Evolutionary conservation across 202 grass and related monocot species (phyloP), one percentile per base, ranked within the genome.

Genomic region (Panicum virgatum): DNA sequence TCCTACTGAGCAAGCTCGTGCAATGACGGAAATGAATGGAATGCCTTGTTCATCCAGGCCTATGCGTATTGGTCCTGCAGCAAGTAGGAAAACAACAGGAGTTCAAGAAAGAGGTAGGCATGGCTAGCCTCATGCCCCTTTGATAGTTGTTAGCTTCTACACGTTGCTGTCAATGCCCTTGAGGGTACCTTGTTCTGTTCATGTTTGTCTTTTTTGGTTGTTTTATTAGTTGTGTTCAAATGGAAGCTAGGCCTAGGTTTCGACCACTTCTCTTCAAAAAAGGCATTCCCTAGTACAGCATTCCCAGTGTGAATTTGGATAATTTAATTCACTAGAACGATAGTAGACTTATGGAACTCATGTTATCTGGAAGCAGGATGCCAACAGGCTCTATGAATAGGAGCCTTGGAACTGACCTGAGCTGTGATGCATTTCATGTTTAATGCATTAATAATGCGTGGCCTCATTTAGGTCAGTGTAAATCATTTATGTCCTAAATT

Each of bases 21-120:
- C 94, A 48, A 97, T 97, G 94, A 87, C 89, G 45, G 94, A 97
- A 83, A 97, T 97, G 94, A 97, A 97, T 80, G 94, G 94, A 18
- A 92, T 97, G 91, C 86, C 85, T 58, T 89, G 89, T 65, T 94
- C 91, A 30, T 90, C 89, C 45, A 94, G 94, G 82, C 82, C 91
- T 26, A 97, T 97, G 94, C 79, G 94, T 68, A 90, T 97, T 60
- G 94, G 94, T 76, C 91, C 89, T 52, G 94, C 94, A 61, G 88
- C 94, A 26, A 94, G 84, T 76, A 97, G 91, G 29, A 97, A 90
- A 80, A 91, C 84, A 65, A 52, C 90, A 34, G 91, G 85, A 25
- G 89, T 67, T 87, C 89, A 91, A 63, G 87, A 90, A 81, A 97
- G 89, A 90, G 89, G 94, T 94, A 94, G 72, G 82, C 25, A 20